A percentile compares a stretch with the other conserved stretches of the same genome.
These are phyloP conservation scores for Ogataea dorogensis DNA, from an alignment of 805 yeast genomes.

Conservation along the genomic window DNA sequence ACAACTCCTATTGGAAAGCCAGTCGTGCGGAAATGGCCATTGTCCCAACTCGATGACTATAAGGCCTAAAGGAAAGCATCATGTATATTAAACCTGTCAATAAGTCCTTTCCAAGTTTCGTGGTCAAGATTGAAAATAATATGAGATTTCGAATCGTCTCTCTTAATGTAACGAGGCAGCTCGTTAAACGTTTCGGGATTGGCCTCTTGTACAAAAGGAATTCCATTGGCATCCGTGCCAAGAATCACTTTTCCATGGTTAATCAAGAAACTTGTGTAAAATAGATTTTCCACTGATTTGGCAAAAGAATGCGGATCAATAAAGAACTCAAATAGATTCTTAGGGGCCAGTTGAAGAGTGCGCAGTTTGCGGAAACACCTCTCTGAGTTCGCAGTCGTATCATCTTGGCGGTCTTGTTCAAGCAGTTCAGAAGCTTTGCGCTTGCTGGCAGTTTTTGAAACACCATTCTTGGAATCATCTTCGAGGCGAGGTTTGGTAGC, in stretches of 20 bases:
- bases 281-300: slow-evolving; percentile 80
- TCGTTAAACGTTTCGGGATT: slow-evolving; percentile 21
- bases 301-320: slow-evolving; percentile 75
- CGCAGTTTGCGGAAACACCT: slow-evolving; percentile 40
- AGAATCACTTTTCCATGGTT: slow-evolving; percentile 65
- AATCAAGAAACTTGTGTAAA: slow-evolving; percentile 76
- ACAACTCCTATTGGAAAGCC: slow-evolving; percentile 51
- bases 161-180: slow-evolving; percentile 20
- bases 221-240: slow-evolving; percentile 47
- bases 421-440: slow-evolving; percentile 52
- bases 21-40: slow-evolving; percentile 86
- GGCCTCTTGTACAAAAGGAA: slow-evolving; percentile 33
- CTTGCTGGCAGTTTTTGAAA: slow-evolving; percentile 51
- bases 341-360: slow-evolving; percentile 36
- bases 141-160: slow-evolving; percentile 46
- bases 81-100: slow-evolving; percentile 53
- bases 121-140: slow-evolving; percentile 71
- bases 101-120: slow-evolving; percentile 59
- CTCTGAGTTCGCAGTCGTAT: slow-evolving; percentile 62
- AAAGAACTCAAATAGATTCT: slow-evolving; percentile 64
- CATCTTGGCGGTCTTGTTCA: slow-evolving; percentile 47
- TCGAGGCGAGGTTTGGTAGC: slow-evolving; percentile 35
- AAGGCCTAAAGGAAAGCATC: slow-evolving; percentile 40
- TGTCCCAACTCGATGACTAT: slow-evolving; percentile 45
- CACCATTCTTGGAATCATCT: slow-evolving; percentile 41